Evolutionary conservation across 345 rosid genomes (phyloP).

Genomic region (Diplotaxis tenuifolia): DNA sequence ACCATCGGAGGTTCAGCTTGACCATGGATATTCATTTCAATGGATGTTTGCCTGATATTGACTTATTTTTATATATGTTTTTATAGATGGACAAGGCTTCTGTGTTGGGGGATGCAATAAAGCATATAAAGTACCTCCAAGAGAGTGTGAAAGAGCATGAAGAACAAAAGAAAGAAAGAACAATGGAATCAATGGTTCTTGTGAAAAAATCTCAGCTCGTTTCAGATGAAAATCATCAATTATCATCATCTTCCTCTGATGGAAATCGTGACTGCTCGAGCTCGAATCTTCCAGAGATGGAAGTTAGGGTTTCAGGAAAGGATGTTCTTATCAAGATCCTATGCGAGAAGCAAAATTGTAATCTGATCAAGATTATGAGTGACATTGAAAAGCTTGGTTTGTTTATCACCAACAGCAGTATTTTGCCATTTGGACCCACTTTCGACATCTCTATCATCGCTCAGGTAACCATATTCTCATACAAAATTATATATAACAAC

Average conservation of each 20-base stretch:
- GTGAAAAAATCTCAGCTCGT: conserved; percentile 61
- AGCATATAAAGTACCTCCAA: conserved; percentile 80
- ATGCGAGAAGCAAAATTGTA: conserved; percentile 68
- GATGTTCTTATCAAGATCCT: conserved; percentile 68
- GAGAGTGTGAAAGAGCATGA: conserved; percentile 66
- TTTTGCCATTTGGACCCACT: conserved; percentile 66
- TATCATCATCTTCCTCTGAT: conserved; percentile 4
- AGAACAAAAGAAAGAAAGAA: conserved; percentile 55
- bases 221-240: conserved; percentile 32
- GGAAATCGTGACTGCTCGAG: conserved; percentile 21
- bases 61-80: neutral
- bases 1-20: neutral
- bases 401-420: conserved; percentile 51
- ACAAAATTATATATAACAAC: neutral
- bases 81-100: conserved; percentile 87
- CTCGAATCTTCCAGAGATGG: conserved; percentile 67
- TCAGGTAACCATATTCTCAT: neutral
- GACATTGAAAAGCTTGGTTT: conserved; percentile 67
- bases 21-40: neutral
- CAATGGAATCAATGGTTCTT: conserved; percentile 61
- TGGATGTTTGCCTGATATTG: neutral
- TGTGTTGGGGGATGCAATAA: conserved; percentile 80
- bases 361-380: conserved; percentile 54
- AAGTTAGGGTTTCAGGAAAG: conserved; percentile 62
- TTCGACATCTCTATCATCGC: conserved; percentile 22